Conservation (phyloP, 805 yeast species). For the Metschnikowia reukaufii region DNA sequence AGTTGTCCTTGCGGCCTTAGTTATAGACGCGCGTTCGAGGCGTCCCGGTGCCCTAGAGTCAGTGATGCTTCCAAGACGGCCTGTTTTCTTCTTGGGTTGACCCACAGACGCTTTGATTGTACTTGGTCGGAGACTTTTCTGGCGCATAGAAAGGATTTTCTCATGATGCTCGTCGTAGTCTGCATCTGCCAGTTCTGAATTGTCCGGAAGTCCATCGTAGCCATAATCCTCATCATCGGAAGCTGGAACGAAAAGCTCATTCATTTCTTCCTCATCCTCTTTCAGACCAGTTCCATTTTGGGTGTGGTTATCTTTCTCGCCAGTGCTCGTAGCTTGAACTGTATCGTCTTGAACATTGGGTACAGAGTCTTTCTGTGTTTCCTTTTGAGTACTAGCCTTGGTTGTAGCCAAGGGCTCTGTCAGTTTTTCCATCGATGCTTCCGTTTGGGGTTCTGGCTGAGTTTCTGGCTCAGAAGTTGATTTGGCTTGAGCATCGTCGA, state of each 20-base stretch:
- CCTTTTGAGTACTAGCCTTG: too few species aligned
- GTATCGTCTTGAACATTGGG: too few species aligned
- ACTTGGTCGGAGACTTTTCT: conserved; percentile 5
- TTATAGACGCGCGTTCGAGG: neutral
- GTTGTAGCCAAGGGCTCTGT: too few species aligned
- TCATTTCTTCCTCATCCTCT: conserved; percentile 10
- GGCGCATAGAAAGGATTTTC: neutral
- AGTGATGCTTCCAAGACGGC: conserved; percentile 9
- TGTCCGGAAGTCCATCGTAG: conserved; percentile 15
- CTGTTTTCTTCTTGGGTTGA: neutral
- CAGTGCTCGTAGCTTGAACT: too few species aligned
- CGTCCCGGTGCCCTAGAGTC: conserved; percentile 2
- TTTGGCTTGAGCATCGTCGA: neutral
- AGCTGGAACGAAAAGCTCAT: conserved; percentile 15
- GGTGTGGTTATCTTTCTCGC: too few species aligned
- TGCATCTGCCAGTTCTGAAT: conserved; percentile 10
- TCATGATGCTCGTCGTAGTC: conserved; percentile 12
- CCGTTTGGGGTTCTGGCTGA: conserved; percentile 3
- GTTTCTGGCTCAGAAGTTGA: neutral
- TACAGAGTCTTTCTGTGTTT: too few species aligned
- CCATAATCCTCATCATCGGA: conserved; percentile 15
- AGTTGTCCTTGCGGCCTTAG: too few species aligned
- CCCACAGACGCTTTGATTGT: neutral
- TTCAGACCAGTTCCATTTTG: neutral
- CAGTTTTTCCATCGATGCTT: too few species aligned